These are phyloP conservation scores for Coniochaeta sp. DNA, from an alignment of 2,329 filamentous ascomycete species.

Conservation along the genomic window DNA sequence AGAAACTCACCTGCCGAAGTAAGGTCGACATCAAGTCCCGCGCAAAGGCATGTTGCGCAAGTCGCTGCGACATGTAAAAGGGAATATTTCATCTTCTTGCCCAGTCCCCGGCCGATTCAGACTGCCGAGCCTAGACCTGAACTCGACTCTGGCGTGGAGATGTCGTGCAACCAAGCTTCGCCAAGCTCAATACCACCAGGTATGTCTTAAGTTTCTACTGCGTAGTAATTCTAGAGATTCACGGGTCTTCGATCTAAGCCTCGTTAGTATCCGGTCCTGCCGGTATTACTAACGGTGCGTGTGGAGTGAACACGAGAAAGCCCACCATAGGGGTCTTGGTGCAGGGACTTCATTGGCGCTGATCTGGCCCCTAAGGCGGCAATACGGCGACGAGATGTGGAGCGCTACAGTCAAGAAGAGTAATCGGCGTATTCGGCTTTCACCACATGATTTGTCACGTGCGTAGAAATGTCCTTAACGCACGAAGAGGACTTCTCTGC, in stretches of 20 bases:
- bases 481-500: too few species aligned
- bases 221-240: neutral
- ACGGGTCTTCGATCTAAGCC: neutral
- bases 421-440: too few species aligned
- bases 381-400: too few species aligned
- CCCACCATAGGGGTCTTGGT: neutral
- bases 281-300: neutral
- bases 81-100: neutral
- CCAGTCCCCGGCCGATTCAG: neutral
- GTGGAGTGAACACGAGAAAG: neutral
- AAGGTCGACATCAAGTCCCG: neutral
- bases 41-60: neutral
- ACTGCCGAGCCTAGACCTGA: neutral
- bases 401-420: too few species aligned
- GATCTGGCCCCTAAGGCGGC: too few species aligned
- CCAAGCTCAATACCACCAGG: neutral
- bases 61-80: neutral
- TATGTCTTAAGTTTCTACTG: too few species aligned
- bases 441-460: too few species aligned
- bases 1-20: neutral
- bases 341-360: too few species aligned
- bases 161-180: neutral
- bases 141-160: neutral
- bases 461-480: too few species aligned
- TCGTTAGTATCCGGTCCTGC: neutral